Percentiles rank a stretch among this genome's conserved stretches.
Conservation (phyloP, 495 filamentous ascomycete genomes). For the Amphirosellinia nigrospora region DNA sequence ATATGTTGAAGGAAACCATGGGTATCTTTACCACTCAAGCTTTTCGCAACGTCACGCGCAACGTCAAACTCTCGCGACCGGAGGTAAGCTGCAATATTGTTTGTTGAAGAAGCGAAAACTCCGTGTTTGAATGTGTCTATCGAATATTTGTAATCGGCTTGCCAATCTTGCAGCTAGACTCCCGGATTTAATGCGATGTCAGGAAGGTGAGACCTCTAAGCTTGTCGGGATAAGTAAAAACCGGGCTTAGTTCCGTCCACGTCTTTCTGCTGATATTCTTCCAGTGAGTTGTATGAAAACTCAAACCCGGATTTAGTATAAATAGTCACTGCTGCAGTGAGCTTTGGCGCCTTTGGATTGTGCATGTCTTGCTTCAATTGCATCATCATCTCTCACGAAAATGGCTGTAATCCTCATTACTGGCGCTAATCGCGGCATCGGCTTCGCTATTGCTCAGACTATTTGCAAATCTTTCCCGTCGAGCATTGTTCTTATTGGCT, state of each 20-base stretch:
- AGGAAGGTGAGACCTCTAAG: neutral
- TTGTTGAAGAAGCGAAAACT: neutral
- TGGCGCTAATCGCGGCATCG: conserved; percentile 47
- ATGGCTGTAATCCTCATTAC: conserved; percentile 45
- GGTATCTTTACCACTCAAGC: neutral
- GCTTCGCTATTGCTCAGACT: conserved; percentile 43
- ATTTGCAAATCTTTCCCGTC: conserved; percentile 35
- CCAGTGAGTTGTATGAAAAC: no score
- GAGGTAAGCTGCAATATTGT: neutral
- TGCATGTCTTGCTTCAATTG: neutral
- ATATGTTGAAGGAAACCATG: neutral
- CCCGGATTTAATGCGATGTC: neutral
- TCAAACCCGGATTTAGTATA: neutral
- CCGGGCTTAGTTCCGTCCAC: neutral
- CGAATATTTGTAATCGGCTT: neutral
- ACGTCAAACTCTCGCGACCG: neutral
- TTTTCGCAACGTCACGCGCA: neutral
- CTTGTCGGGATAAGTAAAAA: neutral
- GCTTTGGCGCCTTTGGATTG: neutral
- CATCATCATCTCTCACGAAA: neutral
- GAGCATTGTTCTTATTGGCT: conserved; percentile 40
- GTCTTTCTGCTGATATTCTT: neutral
- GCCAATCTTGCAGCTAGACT: neutral
- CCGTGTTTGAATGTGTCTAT: neutral
- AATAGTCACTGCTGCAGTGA: neutral